Evolutionary conservation across 495 filamentous ascomycete genomes (phyloP), one percentile per base, ranked within the genome.

Genomic region (Rhizodiscina lignyota): DNA sequence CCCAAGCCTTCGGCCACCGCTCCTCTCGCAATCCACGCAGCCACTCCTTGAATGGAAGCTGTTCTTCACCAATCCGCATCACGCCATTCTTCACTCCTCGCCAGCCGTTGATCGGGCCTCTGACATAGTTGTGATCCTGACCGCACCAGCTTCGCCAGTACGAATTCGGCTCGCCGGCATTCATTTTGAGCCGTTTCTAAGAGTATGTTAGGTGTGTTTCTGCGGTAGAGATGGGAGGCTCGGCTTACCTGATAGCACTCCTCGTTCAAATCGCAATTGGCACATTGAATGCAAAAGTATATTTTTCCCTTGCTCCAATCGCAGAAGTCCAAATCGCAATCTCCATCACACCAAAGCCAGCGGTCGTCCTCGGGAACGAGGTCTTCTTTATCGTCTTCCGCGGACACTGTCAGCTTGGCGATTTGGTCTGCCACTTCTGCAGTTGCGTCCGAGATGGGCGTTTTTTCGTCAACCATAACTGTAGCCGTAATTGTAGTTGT

Each of bases 21-120:
- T 35, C 30, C 19, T 39, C 37, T 18, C 32, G 24, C 28, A 51
- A 12, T 16, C 32, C 36, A n/a, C 18, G 33, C 29, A 51, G 36
- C 39, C 45, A 51, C 2, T 46, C 39, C 22, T 36, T 41, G 24
- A 52, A 49, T 26, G 30, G 15, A 15, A 47, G 24, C 26, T 44
- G 37, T 27, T 44, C 40, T 5, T 41, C 47, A 1, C 33, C 48
- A 32, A 49, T 39, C 17, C 29, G 29, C 34, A 52, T 37, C 16
- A 39, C 33, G 4, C 49, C 49, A 30, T 52, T 35, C 30, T 49
- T 49, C 19, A 47, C 31, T n/a, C 49, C 49, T 20, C 36, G 36
- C 49, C 49, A 52, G 3, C 49, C 49, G 35, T 49, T 37, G 18
- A 52, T 39, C 11, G 49, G 49, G 3, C 18, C 37, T 27, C 40